These are phyloP conservation scores for Suhomyces vadensis DNA, from an alignment of 805 yeast species.

Conservation along the genomic window DNA sequence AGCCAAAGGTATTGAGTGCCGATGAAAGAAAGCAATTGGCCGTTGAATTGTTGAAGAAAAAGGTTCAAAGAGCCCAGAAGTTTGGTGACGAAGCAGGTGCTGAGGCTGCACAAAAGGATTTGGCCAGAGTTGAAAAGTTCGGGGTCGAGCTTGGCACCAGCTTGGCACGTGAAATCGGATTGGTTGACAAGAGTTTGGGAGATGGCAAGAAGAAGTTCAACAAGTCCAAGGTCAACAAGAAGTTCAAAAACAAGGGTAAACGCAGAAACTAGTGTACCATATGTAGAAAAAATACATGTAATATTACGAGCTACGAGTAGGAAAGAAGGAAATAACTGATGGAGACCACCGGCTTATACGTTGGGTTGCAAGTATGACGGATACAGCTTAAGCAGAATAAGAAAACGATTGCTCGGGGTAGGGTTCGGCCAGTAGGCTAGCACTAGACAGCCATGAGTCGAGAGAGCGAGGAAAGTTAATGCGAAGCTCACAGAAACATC, in stretches of 20 bases:
- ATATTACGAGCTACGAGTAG: neutral
- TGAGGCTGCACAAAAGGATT: slow-evolving; percentile 56
- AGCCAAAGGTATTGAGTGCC: slow-evolving; percentile 49
- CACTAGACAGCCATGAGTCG: no score
- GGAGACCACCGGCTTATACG: no score
- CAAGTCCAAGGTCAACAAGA: slow-evolving; percentile 15
- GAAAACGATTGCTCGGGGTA: no score
- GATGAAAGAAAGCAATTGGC: slow-evolving; percentile 74
- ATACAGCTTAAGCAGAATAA: no score
- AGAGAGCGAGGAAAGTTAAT: no score
- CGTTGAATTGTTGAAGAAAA: slow-evolving; percentile 63
- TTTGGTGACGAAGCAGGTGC: slow-evolving; percentile 69
- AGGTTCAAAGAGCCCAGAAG: slow-evolving; percentile 71
- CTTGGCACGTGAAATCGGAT: slow-evolving; percentile 66
- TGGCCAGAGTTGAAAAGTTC: slow-evolving; percentile 77
- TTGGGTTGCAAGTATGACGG: no score
- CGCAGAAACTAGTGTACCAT: slow-evolving; percentile 7
- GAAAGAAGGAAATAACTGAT: no score
- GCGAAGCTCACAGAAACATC: no score
- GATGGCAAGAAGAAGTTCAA: slow-evolving; percentile 16
- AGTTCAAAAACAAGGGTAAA: slow-evolving; percentile 7
- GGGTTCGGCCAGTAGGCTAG: no score
- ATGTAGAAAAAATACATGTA: neutral
- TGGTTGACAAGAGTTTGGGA: slow-evolving; percentile 41
- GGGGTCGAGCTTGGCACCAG: slow-evolving; percentile 73